Evolutionary conservation across 2,329 filamentous ascomycete species (phyloP), one percentile per base, ranked within the genome.

Genomic region (Pseudopithomyces chartarum): DNA sequence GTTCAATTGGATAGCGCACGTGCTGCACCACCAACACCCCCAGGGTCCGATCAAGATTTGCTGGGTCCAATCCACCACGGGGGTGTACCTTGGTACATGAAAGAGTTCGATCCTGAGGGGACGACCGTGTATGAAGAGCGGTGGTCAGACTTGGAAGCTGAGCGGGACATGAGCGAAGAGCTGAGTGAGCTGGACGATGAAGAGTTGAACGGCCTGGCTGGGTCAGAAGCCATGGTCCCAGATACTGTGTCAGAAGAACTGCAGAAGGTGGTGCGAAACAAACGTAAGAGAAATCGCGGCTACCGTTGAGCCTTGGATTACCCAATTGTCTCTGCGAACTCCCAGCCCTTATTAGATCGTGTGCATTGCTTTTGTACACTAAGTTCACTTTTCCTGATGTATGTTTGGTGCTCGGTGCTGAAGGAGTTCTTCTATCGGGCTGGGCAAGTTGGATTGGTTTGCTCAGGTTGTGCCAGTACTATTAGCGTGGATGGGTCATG

Each of bases 181-280:
- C 82, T 97, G 20, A 96, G 90, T 55, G 94, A 97, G 70, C 87
- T 97, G 72, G 93, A 96, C 66, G 93, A 97, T 62, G 92, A 96
- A 50, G 91, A 94, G 76, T 81, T 97, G 56, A 88, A 90, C 67
- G 91, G 89, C 17, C 66, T 77, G 23, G 74, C 73, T 34, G 73
- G 70, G 46, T 65, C 70, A 7, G 73, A 75, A 48, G 67, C 71
- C 36, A 33, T 70, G 11, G 59, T 64, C 15, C 67, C 68, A 22
- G 44, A 34, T 40, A 56, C 64, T 32, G 67, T 66, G 29, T 57
- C 63, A 46, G 67, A 65, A 11, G 61, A 65, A 12, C 61, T 67
- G 17, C 68, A 69, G 48, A 71, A 73, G 62, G 73, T 64, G 56
- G 59, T 65, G 42, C 64, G 67, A 43, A 66, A 52, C 43, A 34